Evolutionary conservation across 495 filamentous ascomycete genomes (phyloP).

Genomic region (Penicillium lagena): DNA sequence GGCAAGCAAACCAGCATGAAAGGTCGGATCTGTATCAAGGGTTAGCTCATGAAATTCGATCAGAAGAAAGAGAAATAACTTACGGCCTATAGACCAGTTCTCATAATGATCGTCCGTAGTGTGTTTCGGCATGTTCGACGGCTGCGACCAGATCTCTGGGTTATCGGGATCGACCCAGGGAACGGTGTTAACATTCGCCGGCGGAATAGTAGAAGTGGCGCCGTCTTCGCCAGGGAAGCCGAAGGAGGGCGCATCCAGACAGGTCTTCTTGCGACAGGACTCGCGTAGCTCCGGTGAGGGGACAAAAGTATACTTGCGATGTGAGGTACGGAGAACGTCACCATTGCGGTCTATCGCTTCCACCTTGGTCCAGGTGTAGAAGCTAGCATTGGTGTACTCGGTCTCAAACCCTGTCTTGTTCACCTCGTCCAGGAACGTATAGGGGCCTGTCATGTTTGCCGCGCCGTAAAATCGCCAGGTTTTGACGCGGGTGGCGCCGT

Average conservation of each 20-base stretch:
- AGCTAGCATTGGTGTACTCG: slow-evolving; percentile 21
- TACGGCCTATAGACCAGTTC: too few species aligned
- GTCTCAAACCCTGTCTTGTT: slow-evolving; percentile 38
- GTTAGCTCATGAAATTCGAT: too few species aligned
- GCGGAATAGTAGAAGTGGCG: slow-evolving; percentile 24
- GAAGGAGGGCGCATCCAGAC: slow-evolving; percentile 25
- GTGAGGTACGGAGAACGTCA: slow-evolving; percentile 26
- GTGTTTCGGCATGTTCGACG: too few species aligned
- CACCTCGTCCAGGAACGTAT: slow-evolving; percentile 21
- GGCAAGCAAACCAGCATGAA: too few species aligned
- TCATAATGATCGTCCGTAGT: too few species aligned
- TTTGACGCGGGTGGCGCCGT: slow-evolving; percentile 40
- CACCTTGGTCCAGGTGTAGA: slow-evolving; percentile 29
- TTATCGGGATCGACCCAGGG: slow-evolving; percentile 34
- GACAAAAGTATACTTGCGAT: slow-evolving; percentile 33
- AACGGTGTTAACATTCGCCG: slow-evolving; percentile 31
- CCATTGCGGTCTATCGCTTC: slow-evolving; percentile 31
- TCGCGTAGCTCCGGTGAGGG: slow-evolving; percentile 31
- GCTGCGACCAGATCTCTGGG: slow-evolving; percentile 12
- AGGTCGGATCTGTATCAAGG: too few species aligned
- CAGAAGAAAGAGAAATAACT: too few species aligned
- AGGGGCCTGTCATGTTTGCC: slow-evolving; percentile 25
- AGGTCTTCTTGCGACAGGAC: slow-evolving; percentile 27
- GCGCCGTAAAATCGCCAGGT: slow-evolving; percentile 37
- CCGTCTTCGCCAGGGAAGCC: slow-evolving; percentile 28